Evolutionary conservation across 177 flowering plant species (phyloP).

Genomic region (Vitis hybrid): DNA sequence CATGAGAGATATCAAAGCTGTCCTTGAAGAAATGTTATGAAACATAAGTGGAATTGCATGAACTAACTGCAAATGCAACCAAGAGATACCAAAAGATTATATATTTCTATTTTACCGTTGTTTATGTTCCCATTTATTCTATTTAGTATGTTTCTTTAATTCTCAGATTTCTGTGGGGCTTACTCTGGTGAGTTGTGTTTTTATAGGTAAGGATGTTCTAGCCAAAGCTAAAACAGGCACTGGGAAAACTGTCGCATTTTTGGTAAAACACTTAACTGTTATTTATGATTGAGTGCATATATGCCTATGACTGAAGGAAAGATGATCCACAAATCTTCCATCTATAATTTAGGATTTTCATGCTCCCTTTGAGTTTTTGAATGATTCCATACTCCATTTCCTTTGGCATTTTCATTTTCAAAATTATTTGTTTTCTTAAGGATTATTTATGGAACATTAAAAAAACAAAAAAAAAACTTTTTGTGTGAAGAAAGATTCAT

Average conservation of each 20-base stretch:
- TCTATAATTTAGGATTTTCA: background rate
- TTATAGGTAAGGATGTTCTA: constrained; percentile 91
- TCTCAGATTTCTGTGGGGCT: background rate
- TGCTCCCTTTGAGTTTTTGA: background rate
- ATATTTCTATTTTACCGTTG: background rate
- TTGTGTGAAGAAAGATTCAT: no score
- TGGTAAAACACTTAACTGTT: constrained; percentile 54
- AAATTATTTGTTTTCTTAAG: no score
- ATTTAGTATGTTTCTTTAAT: constrained; percentile 1
- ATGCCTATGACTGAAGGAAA: background rate
- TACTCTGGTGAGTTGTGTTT: constrained; percentile 12
- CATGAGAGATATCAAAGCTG: background rate
- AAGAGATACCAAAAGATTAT: background rate
- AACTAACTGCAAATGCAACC: no score
- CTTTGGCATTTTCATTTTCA: no score
- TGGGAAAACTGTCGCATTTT: constrained; percentile 97
- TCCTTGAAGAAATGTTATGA: background rate
- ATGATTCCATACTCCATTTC: background rate
- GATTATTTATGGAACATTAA: no score
- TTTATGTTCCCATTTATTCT: background rate
- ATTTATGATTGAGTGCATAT: background rate
- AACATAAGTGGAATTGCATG: no score
- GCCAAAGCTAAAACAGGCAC: constrained; percentile 99
- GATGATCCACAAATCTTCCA: background rate
- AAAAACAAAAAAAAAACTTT: no score